A percentile compares a stretch with the other conserved stretches of the same genome.
phyloP scores from a whole-genome alignment of 345 rosid species.

The Populus euphratica region DNA sequence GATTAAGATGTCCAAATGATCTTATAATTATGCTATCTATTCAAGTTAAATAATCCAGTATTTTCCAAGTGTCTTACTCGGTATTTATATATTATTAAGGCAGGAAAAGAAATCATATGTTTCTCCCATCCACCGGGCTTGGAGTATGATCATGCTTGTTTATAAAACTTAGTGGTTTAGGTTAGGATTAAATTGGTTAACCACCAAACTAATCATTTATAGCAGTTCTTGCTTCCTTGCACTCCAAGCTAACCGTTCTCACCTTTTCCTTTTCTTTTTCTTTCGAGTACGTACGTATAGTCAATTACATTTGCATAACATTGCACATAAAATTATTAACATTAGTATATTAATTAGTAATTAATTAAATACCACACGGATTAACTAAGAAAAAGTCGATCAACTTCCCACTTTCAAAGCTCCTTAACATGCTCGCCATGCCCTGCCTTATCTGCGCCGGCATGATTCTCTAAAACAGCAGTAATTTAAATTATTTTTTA shows the following conservation, averaged over 20 bases:
- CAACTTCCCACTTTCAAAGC: not conserved
- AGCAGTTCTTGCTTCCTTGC: constrained; percentile 12
- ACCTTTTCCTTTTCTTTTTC: too few relatives aligned
- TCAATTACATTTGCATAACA: not conserved
- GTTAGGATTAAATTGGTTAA: constrained; percentile 34
- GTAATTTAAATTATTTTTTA: too few relatives aligned
- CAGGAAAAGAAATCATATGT: too few relatives aligned
- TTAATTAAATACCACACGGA: not conserved
- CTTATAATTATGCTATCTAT: not conserved
- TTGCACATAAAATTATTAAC: not conserved
- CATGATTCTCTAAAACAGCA: not conserved
- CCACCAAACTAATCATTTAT: constrained; percentile 29
- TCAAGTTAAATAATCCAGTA: not conserved
- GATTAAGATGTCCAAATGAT: not conserved
- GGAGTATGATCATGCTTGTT: not conserved
- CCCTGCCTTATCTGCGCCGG: not conserved
- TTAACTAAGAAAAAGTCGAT: not conserved
- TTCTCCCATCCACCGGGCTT: not conserved
- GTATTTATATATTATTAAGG: not conserved
- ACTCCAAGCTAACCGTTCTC: constrained; percentile 2
- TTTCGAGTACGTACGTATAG: not conserved
- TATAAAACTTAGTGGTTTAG: not conserved
- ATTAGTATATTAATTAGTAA: not conserved
- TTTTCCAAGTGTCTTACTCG: not conserved
- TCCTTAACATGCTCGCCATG: not conserved